These are phyloP conservation scores for Symbiotaphrina buchneri DNA, from an alignment of 495 filamentous ascomycete species.

Conservation along the genomic window DNA sequence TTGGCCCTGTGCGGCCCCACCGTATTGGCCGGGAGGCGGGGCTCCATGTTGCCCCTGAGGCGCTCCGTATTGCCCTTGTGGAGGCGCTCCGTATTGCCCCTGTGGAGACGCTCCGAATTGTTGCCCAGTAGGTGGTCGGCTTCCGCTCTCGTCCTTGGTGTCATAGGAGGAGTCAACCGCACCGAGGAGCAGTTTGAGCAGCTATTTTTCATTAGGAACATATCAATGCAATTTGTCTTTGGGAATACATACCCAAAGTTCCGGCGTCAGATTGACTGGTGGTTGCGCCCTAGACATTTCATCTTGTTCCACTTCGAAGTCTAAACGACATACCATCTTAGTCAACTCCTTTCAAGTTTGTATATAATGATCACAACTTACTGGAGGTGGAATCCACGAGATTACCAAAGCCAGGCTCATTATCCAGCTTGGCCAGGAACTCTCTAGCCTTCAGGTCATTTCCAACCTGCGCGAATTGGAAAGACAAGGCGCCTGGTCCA, in stretches of 20 bases:
- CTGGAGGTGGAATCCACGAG: conserved; percentile 55
- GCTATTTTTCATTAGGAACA: conserved; percentile 12
- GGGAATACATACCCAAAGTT: conserved; percentile 31
- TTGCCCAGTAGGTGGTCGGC: conserved; percentile 10
- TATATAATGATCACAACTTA: conserved; percentile 16
- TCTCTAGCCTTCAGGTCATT: conserved; percentile 41
- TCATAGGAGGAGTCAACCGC: conserved; percentile 45
- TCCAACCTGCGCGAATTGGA: conserved; percentile 58
- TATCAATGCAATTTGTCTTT: not conserved
- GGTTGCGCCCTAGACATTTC: conserved; percentile 34
- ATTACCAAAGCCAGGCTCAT: conserved; percentile 34
- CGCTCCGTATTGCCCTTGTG: conserved; percentile 5
- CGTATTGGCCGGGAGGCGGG: conserved; percentile 1
- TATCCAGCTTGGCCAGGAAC: conserved; percentile 38
- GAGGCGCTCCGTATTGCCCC: conserved; percentile 5
- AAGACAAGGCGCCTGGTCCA: conserved; percentile 30
- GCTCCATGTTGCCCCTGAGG: conserved; percentile 1
- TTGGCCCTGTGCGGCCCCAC: not conserved
- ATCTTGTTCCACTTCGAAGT: conserved; percentile 25
- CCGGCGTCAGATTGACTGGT: conserved; percentile 34
- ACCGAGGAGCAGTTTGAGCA: conserved; percentile 48
- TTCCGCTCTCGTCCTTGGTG: conserved; percentile 34
- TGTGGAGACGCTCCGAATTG: conserved; percentile 5
- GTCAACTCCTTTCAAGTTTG: not conserved
- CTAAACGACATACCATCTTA: conserved; percentile 6